Evolutionary conservation across 495 filamentous ascomycete species (phyloP).

Genomic region (Neurospora africana): DNA sequence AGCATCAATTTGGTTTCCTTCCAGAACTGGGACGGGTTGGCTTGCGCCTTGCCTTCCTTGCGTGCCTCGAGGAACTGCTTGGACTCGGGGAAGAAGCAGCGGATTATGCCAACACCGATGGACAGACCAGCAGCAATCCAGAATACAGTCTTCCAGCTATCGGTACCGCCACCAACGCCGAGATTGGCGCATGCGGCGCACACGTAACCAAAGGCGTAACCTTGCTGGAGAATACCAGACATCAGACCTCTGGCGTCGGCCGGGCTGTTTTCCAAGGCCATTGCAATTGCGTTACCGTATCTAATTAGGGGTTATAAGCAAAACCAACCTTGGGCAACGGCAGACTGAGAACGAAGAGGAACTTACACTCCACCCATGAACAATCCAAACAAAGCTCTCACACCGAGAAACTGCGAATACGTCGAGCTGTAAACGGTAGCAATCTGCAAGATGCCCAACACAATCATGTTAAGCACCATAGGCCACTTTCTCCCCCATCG

Average conservation of each 20-base stretch:
- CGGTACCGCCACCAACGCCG: conserved; percentile 45
- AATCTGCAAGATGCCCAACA: conserved; percentile 54
- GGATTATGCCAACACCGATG: conserved; percentile 51
- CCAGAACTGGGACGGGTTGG: conserved; percentile 46
- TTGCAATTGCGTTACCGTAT: conserved; percentile 71
- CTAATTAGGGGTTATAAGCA: conserved; percentile 4
- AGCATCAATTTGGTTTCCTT: conserved; percentile 52
- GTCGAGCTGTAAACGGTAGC: conserved; percentile 60
- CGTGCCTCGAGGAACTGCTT: conserved; percentile 59
- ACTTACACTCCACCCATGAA: conserved; percentile 65
- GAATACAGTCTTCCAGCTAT: conserved; percentile 56
- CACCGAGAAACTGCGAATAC: conserved; percentile 59
- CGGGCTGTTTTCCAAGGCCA: conserved; percentile 71
- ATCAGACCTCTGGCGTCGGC: conserved; percentile 60
- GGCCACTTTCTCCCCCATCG: conserved; percentile 73
- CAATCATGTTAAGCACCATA: conserved; percentile 62
- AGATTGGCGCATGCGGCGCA: conserved; percentile 62
- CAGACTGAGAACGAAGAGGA: neutral
- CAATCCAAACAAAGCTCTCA: conserved; percentile 62
- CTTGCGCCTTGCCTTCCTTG: conserved; percentile 36
- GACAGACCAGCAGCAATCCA: conserved; percentile 49
- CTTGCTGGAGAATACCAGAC: conserved; percentile 69
- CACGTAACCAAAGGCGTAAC: conserved; percentile 67
- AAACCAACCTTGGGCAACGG: neutral
- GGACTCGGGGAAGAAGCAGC: conserved; percentile 59